Percentiles rank a stretch among this genome's conserved stretches.
Evolutionary conservation across 2,329 filamentous ascomycete species (phyloP).

Genomic region (Coniochaeta hoffmannii): DNA sequence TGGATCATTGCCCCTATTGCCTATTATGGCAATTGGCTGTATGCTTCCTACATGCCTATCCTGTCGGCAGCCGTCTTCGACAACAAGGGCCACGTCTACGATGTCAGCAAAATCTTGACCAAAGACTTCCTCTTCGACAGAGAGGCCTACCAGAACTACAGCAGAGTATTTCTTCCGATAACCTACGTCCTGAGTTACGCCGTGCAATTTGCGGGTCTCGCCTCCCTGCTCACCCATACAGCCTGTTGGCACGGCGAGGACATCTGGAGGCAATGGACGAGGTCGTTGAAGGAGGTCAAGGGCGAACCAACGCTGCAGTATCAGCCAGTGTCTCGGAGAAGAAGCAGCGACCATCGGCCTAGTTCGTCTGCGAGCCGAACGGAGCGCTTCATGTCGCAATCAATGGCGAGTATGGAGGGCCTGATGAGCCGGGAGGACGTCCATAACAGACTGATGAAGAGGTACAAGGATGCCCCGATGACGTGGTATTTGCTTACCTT

Average conservation of each 20-base stretch:
- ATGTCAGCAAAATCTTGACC: conserved; percentile 74
- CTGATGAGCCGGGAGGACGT: conserved; percentile 70
- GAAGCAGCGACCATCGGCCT: conserved; percentile 7
- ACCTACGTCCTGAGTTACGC: conserved; percentile 85
- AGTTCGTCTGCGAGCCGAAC: conserved; percentile 8
- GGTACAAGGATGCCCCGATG: conserved; percentile 74
- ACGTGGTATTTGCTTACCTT: conserved; percentile 76
- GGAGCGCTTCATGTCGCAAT: conserved; percentile 13
- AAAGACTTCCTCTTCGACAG: conserved; percentile 70
- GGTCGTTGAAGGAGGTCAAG: conserved; percentile 57
- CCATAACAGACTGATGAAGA: conserved; percentile 75
- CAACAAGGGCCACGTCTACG: conserved; percentile 71
- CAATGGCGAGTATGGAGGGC: conserved; percentile 26
- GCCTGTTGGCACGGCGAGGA: conserved; percentile 78
- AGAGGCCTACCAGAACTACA: conserved; percentile 72
- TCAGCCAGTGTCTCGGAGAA: conserved; percentile 32
- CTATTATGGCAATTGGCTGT: conserved; percentile 75
- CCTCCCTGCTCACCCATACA: conserved; percentile 74
- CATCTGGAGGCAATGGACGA: conserved; percentile 70
- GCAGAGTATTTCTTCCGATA: conserved; percentile 76
- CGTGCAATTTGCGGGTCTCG: conserved; percentile 76
- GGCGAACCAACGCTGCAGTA: conserved; percentile 44
- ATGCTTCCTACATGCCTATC: conserved; percentile 80
- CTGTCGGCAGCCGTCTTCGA: conserved; percentile 80
- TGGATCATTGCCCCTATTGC: conserved; percentile 75